phyloP scores from a whole-genome alignment of 345 rosid genomes.

The Salix exigua region DNA sequence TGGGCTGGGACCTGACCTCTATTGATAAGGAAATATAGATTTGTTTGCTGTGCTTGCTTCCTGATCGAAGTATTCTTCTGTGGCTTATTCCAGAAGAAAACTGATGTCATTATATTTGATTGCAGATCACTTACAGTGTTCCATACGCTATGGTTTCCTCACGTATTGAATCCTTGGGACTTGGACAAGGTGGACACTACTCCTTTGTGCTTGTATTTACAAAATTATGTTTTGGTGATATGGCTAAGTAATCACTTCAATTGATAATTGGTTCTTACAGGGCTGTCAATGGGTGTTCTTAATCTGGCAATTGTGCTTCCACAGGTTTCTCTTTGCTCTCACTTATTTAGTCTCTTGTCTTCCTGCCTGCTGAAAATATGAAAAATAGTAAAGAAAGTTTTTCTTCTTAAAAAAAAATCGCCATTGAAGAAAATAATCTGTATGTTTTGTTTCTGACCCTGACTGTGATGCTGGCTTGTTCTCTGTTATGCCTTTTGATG shows the following conservation, averaged over 20 bases:
- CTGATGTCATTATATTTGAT: slow-evolving; percentile 24
- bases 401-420: no score
- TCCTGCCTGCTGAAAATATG: neutral
- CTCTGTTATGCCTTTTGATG: no score
- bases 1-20: slow-evolving; percentile 2
- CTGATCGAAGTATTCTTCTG: neutral
- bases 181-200: slow-evolving; percentile 75
- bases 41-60: neutral
- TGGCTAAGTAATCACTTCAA: slow-evolving; percentile 19
- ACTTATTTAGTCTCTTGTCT: neutral
- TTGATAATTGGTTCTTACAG: slow-evolving; percentile 39
- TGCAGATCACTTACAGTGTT: slow-evolving; percentile 87
- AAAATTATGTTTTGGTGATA: neutral
- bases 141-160: slow-evolving; percentile 90
- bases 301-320: slow-evolving; percentile 94
- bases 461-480: no score
- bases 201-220: neutral
- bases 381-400: no score
- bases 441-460: no score
- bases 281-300: slow-evolving; percentile 91
- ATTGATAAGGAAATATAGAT: neutral
- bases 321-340: slow-evolving; percentile 49
- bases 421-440: no score
- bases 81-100: slow-evolving; percentile 7
- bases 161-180: slow-evolving; percentile 81